Percentiles rank a stretch among this genome's conserved stretches.
Conservation (phyloP, 805 yeast species). For the Candida namnaoensis region DNA sequence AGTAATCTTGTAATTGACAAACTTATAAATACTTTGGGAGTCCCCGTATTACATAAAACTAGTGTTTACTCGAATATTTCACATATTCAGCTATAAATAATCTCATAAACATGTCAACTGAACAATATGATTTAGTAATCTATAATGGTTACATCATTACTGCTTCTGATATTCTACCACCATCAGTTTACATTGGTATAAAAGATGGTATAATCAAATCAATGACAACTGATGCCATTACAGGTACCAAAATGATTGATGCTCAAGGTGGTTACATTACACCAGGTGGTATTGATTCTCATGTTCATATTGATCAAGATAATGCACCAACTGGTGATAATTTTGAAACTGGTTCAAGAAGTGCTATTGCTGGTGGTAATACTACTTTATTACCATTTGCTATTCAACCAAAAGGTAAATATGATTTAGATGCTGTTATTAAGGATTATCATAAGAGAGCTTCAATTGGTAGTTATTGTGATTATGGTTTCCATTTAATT, state of each 20-base stretch:
- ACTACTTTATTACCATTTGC: slow-evolving; percentile 41
- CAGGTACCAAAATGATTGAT: slow-evolving; percentile 25
- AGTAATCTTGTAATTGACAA: no score
- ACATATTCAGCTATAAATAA: no score
- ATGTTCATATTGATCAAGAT: slow-evolving; percentile 38
- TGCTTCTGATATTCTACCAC: slow-evolving; percentile 22
- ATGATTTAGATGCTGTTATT: slow-evolving; percentile 20
- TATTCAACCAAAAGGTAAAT: slow-evolving; percentile 26
- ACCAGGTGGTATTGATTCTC: slow-evolving; percentile 45
- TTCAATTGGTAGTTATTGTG: slow-evolving; percentile 28
- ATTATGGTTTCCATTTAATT: slow-evolving; percentile 40
- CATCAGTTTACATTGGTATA: slow-evolving; percentile 31
- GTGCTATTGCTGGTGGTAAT: slow-evolving; percentile 42
- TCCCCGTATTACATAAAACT: no score
- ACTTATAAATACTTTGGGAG: no score
- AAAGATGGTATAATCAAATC: slow-evolving; percentile 28
- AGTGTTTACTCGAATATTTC: no score
- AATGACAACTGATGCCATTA: slow-evolving; percentile 21
- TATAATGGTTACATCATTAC: slow-evolving; percentile 23
- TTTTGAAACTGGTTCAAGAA: slow-evolving; percentile 33
- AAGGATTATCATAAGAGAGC: slow-evolving; percentile 23
- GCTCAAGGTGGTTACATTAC: slow-evolving; percentile 39
- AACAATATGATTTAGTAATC: slow-evolving; percentile 12
- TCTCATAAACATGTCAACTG: no score
- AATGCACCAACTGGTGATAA: slow-evolving; percentile 33